Base-by-base conservation (phyloP, 2,329 filamentous ascomycete species). In the Juglanconis oblonga region DNA sequence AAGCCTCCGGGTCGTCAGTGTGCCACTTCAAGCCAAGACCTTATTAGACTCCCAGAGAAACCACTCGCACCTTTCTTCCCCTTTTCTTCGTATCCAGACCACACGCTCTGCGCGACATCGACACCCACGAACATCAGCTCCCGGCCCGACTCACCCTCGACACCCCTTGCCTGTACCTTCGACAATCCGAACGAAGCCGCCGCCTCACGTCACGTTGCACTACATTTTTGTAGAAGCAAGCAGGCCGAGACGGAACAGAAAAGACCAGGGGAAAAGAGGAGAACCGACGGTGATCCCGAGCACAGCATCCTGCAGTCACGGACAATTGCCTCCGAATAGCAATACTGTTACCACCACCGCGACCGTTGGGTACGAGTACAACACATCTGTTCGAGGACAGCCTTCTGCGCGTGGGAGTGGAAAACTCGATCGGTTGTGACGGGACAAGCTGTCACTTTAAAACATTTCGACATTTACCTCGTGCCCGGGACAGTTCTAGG, bases 301-400 rank as follows among this genome's bases (percentile, higher is more conserved):
- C 59, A 55, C 59, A 17, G 17, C 38, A 52, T 50, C 44, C 49
- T 56, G 52, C 49, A 52, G 52, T 50, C 52, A 56, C 60, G 48
- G 52, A 52, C 49, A 14, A 56, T 33, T 17, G 14, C 24, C 35
- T 24, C 38, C 49, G 49, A 50, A 36, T 49, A 45, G 33, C 42
- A 55, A 49, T 57, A 35, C 40, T 40, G 52, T 48, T 44, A 47
- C 59, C 31, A 35, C 48, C n/a, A 50, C 29, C 38, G 5, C 13
- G 31, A 36, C 45, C 24, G 6, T 48, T 24, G 24, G 31, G 45
- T 48, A 45, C 42, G 42, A 45, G 42, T 7, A 48, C 45, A 24
- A 48, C 24, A 48, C 45, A 10, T 3, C 45, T 5, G 24, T 48
- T 48, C 17, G 29, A 31, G 45, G 17, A 48, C 45, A 31, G 42